A percentile compares a stretch with the other conserved stretches of the same genome.
phyloP scores from a whole-genome alignment of 2,329 filamentous ascomycete species.

The Tympanopsis confertula region DNA sequence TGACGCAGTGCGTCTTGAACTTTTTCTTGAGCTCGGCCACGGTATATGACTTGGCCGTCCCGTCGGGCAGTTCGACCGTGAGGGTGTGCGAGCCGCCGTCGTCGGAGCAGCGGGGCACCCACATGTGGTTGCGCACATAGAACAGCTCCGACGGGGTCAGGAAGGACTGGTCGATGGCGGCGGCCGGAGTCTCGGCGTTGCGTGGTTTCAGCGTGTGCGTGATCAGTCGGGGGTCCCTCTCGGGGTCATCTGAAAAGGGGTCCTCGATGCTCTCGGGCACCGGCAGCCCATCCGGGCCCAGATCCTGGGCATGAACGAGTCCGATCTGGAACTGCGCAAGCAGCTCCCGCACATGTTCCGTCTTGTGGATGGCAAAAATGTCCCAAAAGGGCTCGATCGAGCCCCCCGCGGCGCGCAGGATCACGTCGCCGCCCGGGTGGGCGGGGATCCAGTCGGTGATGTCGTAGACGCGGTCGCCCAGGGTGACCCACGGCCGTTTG shows the following conservation, averaged over 20 bases:
- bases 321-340: conserved; percentile 54
- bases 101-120: conserved; percentile 38
- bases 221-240: conserved; percentile 35
- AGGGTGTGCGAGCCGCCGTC: conserved; percentile 29
- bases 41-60: conserved; percentile 37
- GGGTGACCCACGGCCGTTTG: conserved; percentile 49
- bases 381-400: conserved; percentile 60
- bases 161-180: conserved; percentile 34
- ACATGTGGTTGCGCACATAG: conserved; percentile 53
- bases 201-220: conserved; percentile 41
- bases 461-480: conserved; percentile 54
- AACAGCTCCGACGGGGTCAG: conserved; percentile 43
- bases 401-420: conserved; percentile 51
- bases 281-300: conserved; percentile 39
- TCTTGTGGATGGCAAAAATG: conserved; percentile 59
- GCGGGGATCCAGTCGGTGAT: conserved; percentile 58
- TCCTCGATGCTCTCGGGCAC: conserved; percentile 44
- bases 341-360: conserved; percentile 51
- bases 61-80: conserved; percentile 42
- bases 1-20: conserved; percentile 37
- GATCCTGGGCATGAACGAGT: conserved; percentile 43
- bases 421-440: conserved; percentile 58
- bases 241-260: conserved; percentile 42
- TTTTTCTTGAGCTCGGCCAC: conserved; percentile 37
- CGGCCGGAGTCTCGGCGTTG: conserved; percentile 47